Evolutionary conservation across 768 basidiomycete genomes (phyloP).

Genomic region (Kwoniella sp.): DNA sequence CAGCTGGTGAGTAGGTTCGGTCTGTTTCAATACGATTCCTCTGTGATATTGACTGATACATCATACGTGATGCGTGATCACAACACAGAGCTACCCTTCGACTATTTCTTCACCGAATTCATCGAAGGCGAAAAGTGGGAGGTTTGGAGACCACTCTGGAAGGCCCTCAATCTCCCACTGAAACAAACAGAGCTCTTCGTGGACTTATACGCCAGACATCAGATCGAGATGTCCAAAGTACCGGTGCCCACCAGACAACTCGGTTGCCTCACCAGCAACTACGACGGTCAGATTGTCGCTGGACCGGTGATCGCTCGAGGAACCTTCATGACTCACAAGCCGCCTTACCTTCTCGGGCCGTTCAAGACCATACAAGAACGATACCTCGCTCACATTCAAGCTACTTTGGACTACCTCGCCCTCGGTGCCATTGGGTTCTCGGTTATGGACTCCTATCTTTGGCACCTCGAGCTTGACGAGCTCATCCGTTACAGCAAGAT

Average conservation of each 20-base stretch:
- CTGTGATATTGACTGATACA: no score
- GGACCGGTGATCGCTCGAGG: conserved; percentile 12
- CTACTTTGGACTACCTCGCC: conserved; percentile 2
- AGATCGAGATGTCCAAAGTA: conserved; percentile 6
- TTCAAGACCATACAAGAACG: conserved; percentile 15
- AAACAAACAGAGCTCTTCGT: no score
- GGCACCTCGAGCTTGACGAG: no score
- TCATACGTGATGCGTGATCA: no score
- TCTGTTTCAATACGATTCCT: no score
- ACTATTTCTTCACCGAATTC: conserved; percentile 17
- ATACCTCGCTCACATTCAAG: conserved; percentile 22
- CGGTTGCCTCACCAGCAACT: background rate
- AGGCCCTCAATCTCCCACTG: no score
- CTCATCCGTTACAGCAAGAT: no score
- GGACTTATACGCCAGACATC: background rate
- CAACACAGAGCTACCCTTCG: conserved; percentile 5
- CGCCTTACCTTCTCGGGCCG: conserved; percentile 27
- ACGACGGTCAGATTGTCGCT: background rate
- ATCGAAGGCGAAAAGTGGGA: background rate
- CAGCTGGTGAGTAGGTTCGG: background rate
- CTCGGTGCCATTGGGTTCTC: background rate
- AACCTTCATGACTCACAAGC: background rate
- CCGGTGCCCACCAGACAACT: background rate
- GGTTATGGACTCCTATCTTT: no score
- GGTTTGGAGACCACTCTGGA: background rate